Conservation (phyloP, 1,139 yeast genomes). For the Candida albicans region DNA sequence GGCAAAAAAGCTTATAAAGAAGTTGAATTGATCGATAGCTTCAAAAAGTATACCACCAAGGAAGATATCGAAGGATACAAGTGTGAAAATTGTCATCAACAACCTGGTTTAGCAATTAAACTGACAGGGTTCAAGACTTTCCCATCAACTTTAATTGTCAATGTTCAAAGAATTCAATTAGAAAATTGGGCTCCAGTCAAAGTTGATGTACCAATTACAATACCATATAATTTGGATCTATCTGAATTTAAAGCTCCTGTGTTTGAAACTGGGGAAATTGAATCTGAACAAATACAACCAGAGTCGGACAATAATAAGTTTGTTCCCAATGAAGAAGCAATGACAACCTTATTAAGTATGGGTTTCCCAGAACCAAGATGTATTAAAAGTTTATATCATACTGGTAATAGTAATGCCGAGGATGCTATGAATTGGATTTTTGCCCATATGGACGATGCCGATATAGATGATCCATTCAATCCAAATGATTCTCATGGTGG, state of each 20-base stretch:
- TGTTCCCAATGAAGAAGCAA: constrained; percentile 53
- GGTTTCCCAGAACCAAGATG: constrained; percentile 80
- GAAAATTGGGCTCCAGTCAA: constrained; percentile 92
- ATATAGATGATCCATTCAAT: constrained; percentile 64
- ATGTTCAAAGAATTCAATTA: constrained; percentile 76
- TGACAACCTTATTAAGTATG: constrained; percentile 66
- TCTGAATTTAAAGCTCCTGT: constrained; percentile 29
- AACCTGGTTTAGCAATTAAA: constrained; percentile 46
- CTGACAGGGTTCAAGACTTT: constrained; percentile 54
- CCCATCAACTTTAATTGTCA: constrained; percentile 71
- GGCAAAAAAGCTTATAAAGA: constrained; percentile 49
- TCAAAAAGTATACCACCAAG: constrained; percentile 44
- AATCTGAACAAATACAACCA: constrained; percentile 26
- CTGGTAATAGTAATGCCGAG: constrained; percentile 71
- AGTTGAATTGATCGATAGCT: constrained; percentile 53
- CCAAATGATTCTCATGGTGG: constrained; percentile 16
- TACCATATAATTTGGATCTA: constrained; percentile 52
- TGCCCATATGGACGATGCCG: constrained; percentile 82
- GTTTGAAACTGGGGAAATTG: constrained; percentile 41
- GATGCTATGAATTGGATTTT: constrained; percentile 90
- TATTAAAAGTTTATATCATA: constrained; percentile 64
- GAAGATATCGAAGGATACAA: constrained; percentile 64
- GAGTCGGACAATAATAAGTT: constrained; percentile 33
- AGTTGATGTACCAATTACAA: constrained; percentile 66
- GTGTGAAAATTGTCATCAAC: constrained; percentile 59